Evolutionary conservation across 805 yeast species (phyloP).

Genomic region (Ogataea paraovalis): DNA sequence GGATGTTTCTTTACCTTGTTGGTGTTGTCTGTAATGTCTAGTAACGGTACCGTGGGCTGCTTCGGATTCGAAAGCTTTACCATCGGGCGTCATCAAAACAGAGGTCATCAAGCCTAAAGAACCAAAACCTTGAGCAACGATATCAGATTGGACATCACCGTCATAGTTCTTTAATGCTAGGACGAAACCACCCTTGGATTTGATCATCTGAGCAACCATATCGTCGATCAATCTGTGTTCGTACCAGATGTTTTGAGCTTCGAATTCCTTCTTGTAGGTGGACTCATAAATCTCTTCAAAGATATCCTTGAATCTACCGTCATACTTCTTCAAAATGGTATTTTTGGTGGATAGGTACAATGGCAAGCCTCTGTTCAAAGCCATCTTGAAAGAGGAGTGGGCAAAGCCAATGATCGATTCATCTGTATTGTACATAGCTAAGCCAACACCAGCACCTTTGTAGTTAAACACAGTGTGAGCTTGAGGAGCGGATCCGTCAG

Average conservation of each 20-base stretch:
- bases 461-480: constrained; percentile 53
- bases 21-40: constrained; percentile 79
- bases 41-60: constrained; percentile 90
- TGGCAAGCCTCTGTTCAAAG: constrained; percentile 58
- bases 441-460: constrained; percentile 66
- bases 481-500: constrained; percentile 48
- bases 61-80: constrained; percentile 79
- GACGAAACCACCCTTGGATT: constrained; percentile 77
- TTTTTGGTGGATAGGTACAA: constrained; percentile 72
- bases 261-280: constrained; percentile 54
- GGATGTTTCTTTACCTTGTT: constrained; percentile 77
- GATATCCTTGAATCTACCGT: constrained; percentile 78
- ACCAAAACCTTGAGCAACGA: constrained; percentile 85
- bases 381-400: constrained; percentile 74
- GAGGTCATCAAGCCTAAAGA: constrained; percentile 84
- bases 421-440: constrained; percentile 82
- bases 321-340: constrained; percentile 77
- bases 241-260: constrained; percentile 58
- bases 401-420: constrained; percentile 76
- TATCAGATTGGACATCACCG: constrained; percentile 83
- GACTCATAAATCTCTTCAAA: constrained; percentile 63
- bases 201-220: constrained; percentile 87
- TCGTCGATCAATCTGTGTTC: constrained; percentile 84
- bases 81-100: constrained; percentile 78
- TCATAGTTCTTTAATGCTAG: constrained; percentile 82